Percentiles rank a stretch among this genome's conserved stretches.
Evolutionary conservation across 192 early-diverging fungal species (phyloP).

Genomic region (Haplosporangium gracile): DNA sequence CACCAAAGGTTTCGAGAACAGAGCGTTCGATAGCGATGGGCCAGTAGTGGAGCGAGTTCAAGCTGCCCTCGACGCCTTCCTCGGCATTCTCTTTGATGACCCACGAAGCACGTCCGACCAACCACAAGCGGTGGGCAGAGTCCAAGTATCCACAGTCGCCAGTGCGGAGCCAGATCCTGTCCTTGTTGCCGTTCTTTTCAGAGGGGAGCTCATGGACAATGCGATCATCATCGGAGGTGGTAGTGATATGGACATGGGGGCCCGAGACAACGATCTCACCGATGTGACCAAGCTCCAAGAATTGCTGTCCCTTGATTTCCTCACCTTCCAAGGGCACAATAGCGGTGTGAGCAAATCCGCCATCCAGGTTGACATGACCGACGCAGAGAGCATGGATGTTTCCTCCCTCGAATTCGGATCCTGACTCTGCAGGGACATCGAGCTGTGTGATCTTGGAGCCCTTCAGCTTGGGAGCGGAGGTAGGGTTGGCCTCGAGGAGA

Average conservation of each 20-base stretch:
- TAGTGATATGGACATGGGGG: constrained; percentile 54
- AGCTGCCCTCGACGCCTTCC: constrained; percentile 17
- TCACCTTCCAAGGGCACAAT: constrained; percentile 37
- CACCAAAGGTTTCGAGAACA: constrained; percentile 52
- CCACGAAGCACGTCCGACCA: constrained; percentile 52
- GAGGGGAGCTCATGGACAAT: constrained; percentile 40
- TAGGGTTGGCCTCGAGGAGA: constrained; percentile 34
- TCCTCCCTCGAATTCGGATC: constrained; percentile 47
- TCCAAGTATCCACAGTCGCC: constrained; percentile 56
- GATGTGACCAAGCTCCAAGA: constrained; percentile 42
- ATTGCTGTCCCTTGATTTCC: constrained; percentile 23
- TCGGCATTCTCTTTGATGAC: constrained; percentile 39
- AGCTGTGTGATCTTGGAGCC: constrained; percentile 22
- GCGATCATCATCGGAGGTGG: constrained; percentile 52
- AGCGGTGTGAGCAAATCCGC: constrained; percentile 45
- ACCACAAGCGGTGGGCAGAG: constrained; percentile 30
- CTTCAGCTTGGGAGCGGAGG: neutral
- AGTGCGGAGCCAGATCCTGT: constrained; percentile 47
- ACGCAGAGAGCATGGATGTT: constrained; percentile 51
- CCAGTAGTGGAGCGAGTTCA: constrained; percentile 52
- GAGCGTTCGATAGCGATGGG: constrained; percentile 53
- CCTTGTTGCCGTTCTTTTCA: constrained; percentile 27
- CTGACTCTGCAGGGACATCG: constrained; percentile 12
- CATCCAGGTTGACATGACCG: constrained; percentile 49
- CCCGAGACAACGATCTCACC: constrained; percentile 54